phyloP scores from a whole-genome alignment of 2,329 filamentous ascomycete species.

The Mycosphaerelloides madeirae region DNA sequence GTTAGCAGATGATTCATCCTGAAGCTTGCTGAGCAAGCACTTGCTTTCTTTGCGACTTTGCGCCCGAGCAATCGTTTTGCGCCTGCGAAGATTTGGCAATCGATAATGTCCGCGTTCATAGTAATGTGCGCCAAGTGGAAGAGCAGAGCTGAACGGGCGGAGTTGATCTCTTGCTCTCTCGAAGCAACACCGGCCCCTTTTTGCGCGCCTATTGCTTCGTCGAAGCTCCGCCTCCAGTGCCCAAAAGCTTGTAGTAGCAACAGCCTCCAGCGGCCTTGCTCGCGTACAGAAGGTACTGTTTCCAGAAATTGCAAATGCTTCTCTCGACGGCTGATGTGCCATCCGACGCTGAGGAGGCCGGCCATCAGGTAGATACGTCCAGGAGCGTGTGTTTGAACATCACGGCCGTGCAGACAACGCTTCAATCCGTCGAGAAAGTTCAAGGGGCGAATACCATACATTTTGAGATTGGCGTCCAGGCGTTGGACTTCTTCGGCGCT shows the following conservation, averaged over 20 bases:
- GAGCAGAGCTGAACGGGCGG: conserved; percentile 63
- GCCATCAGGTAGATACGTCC: conserved; percentile 88
- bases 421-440: conserved; percentile 89
- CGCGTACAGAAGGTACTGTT: conserved; percentile 71
- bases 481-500: conserved; percentile 78
- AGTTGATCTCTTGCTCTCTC: conserved; percentile 39
- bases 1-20: background rate
- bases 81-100: conserved; percentile 88
- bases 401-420: conserved; percentile 73
- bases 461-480: conserved; percentile 71
- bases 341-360: conserved; percentile 83
- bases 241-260: conserved; percentile 82
- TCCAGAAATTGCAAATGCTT: conserved; percentile 84
- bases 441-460: conserved; percentile 74
- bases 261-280: conserved; percentile 82
- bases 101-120: conserved; percentile 90
- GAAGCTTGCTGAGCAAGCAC: background rate
- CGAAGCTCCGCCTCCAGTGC: conserved; percentile 85
- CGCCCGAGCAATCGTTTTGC: conserved; percentile 78
- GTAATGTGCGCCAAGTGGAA: conserved; percentile 93
- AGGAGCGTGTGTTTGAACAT: conserved; percentile 83
- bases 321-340: conserved; percentile 94
- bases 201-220: conserved; percentile 63
- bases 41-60: conserved; percentile 64
- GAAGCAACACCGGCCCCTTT: conserved; percentile 23